Conservation (phyloP, 2,329 filamentous ascomycete species). For the Chrysoporthe cubensis region DNA sequence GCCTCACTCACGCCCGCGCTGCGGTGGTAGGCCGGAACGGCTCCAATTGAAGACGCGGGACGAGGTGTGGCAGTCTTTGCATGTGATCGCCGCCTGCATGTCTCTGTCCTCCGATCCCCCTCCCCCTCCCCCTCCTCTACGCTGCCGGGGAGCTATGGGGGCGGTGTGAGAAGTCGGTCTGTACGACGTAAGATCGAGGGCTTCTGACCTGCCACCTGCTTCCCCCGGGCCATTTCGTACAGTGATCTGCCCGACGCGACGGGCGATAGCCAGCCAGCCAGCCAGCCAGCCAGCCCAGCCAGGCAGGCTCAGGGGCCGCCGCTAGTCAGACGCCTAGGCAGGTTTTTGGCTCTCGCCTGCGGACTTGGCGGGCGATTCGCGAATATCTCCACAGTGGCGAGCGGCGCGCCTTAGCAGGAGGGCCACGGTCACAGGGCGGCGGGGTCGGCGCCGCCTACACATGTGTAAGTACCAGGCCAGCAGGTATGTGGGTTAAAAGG, state of each 20-base stretch:
- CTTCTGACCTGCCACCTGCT: too few relatives aligned
- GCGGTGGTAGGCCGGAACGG: too few relatives aligned
- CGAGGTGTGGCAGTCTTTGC: not conserved
- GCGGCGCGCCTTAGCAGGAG: not conserved
- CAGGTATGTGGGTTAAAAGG: too few relatives aligned
- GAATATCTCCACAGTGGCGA: slow-evolving; percentile 14
- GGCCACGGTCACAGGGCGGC: not conserved
- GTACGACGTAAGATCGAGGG: not conserved
- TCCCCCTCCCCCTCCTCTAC: not conserved
- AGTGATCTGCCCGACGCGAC: too few relatives aligned
- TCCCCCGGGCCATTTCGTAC: too few relatives aligned
- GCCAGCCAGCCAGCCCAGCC: too few relatives aligned
- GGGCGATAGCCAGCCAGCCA: too few relatives aligned
- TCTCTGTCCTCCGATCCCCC: not conserved
- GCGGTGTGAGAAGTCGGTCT: slow-evolving; percentile 4
- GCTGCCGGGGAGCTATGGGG: not conserved
- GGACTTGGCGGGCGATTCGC: not conserved
- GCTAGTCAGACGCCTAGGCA: too few relatives aligned
- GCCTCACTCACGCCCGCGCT: not conserved
- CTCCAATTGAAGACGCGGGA: too few relatives aligned
- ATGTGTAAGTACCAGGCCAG: too few relatives aligned
- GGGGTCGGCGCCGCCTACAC: too few relatives aligned
- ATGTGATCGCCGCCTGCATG: slow-evolving; percentile 2
- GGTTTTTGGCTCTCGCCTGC: not conserved
- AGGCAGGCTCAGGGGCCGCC: too few relatives aligned